Evolutionary conservation across 2,329 filamentous ascomycete genomes (phyloP).

Genomic region (Aspergillus versicolor): DNA sequence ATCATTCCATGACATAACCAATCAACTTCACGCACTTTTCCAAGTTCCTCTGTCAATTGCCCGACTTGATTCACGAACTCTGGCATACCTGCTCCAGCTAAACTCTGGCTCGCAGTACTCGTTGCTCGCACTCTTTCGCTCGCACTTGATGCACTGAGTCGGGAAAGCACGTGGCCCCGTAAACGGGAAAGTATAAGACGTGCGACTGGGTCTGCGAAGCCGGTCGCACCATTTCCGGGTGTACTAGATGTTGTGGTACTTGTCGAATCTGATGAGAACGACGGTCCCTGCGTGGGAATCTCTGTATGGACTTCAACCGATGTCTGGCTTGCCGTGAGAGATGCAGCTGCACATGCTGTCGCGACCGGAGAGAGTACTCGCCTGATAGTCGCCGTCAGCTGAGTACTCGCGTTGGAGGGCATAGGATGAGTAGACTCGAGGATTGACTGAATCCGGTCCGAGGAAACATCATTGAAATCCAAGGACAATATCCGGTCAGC

Average conservation of each 20-base stretch:
- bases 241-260: constrained; percentile 8
- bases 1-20: constrained; percentile 57
- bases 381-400: constrained; percentile 47
- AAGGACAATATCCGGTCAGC: constrained; percentile 59
- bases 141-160: constrained; percentile 60
- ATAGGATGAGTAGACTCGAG: constrained; percentile 51
- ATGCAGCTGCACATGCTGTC: constrained; percentile 35
- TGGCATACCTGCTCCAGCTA: constrained; percentile 60
- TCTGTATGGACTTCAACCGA: constrained; percentile 27
- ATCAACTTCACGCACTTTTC: constrained; percentile 59
- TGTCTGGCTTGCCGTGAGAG: constrained; percentile 20
- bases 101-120: constrained; percentile 57
- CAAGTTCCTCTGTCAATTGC: constrained; percentile 58
- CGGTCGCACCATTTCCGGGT: constrained; percentile 27
- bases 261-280: constrained; percentile 46
- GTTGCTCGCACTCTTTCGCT: constrained; percentile 59
- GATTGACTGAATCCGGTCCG: constrained; percentile 45
- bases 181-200: constrained; percentile 61
- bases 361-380: constrained; percentile 57
- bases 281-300: constrained; percentile 59
- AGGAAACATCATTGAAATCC: constrained; percentile 42
- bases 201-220: constrained; percentile 60
- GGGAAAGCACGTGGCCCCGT: constrained; percentile 54
- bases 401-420: constrained; percentile 45
- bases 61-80: constrained; percentile 62